Percentiles rank a stretch among this genome's conserved stretches.
Evolutionary conservation across 2,329 filamentous ascomycete species (phyloP).

Genomic region (Knufia petricola): DNA sequence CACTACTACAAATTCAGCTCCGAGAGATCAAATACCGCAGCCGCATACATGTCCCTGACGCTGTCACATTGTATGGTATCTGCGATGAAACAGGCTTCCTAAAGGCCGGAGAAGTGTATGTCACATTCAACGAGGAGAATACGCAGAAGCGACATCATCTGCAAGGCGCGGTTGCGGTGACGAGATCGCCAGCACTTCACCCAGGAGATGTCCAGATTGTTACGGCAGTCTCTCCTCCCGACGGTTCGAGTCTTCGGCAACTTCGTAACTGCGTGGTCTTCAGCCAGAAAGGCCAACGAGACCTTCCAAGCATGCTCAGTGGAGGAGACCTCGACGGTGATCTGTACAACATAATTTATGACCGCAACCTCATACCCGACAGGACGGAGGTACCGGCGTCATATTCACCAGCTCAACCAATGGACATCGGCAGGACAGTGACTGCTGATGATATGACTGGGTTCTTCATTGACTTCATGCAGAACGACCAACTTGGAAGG

Average conservation of each 20-base stretch:
- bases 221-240: conserved; percentile 49
- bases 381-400: conserved; percentile 48
- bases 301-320: conserved; percentile 67
- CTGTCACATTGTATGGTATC: conserved; percentile 69
- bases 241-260: conserved; percentile 48
- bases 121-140: conserved; percentile 43
- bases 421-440: conserved; percentile 54
- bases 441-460: conserved; percentile 57
- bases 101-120: conserved; percentile 57
- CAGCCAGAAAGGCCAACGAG: conserved; percentile 58
- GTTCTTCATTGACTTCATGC: conserved; percentile 74
- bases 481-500: conserved; percentile 53
- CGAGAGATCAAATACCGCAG: conserved; percentile 69
- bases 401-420: conserved; percentile 52
- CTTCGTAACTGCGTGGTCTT: conserved; percentile 71
- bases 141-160: conserved; percentile 22
- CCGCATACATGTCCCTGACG: conserved; percentile 60
- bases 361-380: conserved; percentile 42
- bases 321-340: conserved; percentile 82
- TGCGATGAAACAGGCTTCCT: conserved; percentile 72
- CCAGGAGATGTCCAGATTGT: conserved; percentile 69
- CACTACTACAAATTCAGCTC: conserved; percentile 59
- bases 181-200: conserved; percentile 70
- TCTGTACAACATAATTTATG: conserved; percentile 70
- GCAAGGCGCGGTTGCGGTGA: conserved; percentile 50